Evolutionary conservation across 441 rosid species (phyloP).

Genomic region (Aleurites moluccanus): DNA sequence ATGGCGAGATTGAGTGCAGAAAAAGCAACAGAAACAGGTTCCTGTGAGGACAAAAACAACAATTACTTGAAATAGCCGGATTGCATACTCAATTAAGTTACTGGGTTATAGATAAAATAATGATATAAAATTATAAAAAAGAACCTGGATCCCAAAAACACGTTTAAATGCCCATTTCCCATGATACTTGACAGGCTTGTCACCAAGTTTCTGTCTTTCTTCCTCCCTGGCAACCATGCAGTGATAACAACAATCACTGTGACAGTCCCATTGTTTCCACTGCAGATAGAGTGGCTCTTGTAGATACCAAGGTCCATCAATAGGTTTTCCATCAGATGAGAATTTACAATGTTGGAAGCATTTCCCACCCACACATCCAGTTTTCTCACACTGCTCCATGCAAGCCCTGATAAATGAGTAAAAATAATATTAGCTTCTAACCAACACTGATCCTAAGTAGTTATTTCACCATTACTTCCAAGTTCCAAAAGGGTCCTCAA

Average conservation of each 20-base stretch:
- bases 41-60: constrained; percentile 44
- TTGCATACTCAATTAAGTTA: neutral
- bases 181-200: constrained; percentile 72
- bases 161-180: constrained; percentile 95
- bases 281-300: constrained; percentile 78
- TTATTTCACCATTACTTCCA: neutral
- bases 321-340: constrained; percentile 47
- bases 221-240: constrained; percentile 84
- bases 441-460: neutral
- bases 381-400: constrained; percentile 66
- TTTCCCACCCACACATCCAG: constrained; percentile 68
- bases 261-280: constrained; percentile 91
- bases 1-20: constrained; percentile 76
- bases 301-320: constrained; percentile 73
- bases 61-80: constrained; percentile 11
- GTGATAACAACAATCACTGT: constrained; percentile 76
- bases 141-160: constrained; percentile 83
- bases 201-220: constrained; percentile 57
- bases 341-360: constrained; percentile 81
- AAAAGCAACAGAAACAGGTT: constrained; percentile 84
- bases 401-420: constrained; percentile 55
- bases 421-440: neutral
- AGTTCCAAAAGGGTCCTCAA: neutral
- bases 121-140: constrained; percentile 12
- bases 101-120: neutral